Conservation (phyloP, 179 eudicot species). For the Spergularia azorica region DNA sequence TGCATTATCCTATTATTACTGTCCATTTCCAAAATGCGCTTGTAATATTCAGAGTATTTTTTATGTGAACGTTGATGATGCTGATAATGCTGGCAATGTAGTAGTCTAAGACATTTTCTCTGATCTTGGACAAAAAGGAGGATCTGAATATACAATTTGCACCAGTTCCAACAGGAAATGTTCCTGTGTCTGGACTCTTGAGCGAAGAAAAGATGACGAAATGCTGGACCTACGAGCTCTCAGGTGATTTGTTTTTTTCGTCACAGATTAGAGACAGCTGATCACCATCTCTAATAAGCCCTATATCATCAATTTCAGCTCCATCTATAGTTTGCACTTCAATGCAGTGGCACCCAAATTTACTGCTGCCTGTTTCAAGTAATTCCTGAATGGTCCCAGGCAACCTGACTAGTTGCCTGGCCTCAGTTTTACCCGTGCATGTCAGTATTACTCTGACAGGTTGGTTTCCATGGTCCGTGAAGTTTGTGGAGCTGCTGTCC, state of each 20-base stretch:
- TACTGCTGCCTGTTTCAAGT: slow-evolving; percentile 50
- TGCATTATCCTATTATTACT: background rate
- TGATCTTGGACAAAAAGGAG: background rate
- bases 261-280: slow-evolving; percentile 49
- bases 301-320: slow-evolving; percentile 62
- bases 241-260: background rate
- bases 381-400: slow-evolving; percentile 65
- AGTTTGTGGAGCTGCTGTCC: slow-evolving; percentile 16
- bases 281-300: slow-evolving; percentile 72
- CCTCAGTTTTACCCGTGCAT: slow-evolving; percentile 48
- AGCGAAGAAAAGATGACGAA: too few species aligned
- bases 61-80: background rate
- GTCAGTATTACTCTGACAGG: slow-evolving; percentile 50
- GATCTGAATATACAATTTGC: background rate
- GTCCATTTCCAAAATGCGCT: background rate
- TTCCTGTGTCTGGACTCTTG: background rate
- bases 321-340: slow-evolving; percentile 49
- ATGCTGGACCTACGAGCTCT: slow-evolving; percentile 2
- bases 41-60: background rate
- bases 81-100: background rate
- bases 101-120: background rate
- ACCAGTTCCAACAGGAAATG: background rate
- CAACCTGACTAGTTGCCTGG: slow-evolving; percentile 42
- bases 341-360: slow-evolving; percentile 46
- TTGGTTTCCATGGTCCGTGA: slow-evolving; percentile 21